phyloP scores from a whole-genome alignment of 1,284 basidiomycete genomes.

The Entoloma clypeatum region DNA sequence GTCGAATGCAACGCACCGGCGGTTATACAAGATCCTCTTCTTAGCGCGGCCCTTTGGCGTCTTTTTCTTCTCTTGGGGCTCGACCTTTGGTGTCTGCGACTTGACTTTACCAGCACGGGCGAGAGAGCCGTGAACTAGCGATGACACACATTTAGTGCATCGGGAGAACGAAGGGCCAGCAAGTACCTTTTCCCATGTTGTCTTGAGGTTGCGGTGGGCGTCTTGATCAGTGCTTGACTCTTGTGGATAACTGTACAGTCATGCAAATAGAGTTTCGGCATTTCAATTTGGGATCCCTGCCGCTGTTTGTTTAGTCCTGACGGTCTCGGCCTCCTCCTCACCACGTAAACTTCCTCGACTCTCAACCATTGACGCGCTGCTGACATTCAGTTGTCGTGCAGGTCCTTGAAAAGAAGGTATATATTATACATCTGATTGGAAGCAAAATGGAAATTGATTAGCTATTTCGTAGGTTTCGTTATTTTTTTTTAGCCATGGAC shows the following conservation, averaged over 20 bases:
- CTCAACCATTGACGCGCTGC: too few species aligned
- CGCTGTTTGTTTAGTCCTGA: not conserved
- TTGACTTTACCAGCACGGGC: constrained; percentile 99
- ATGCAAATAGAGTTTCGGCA: constrained; percentile 17
- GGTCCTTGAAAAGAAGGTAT: too few species aligned
- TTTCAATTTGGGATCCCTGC: not conserved
- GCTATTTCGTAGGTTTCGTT: too few species aligned
- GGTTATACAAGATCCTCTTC: constrained; percentile 94
- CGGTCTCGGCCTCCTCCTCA: not conserved
- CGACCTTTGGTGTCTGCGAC: constrained; percentile 95
- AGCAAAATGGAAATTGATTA: too few species aligned
- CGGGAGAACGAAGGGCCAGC: not conserved
- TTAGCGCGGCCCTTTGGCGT: constrained; percentile 92
- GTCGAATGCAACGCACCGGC: constrained; percentile 79
- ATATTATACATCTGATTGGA: too few species aligned
- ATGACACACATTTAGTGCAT: too few species aligned
- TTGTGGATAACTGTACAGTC: constrained; percentile 20
- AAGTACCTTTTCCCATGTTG: constrained; percentile 24
- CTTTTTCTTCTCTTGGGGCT: constrained; percentile 99
- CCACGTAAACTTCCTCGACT: too few species aligned
- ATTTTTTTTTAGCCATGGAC: too few species aligned
- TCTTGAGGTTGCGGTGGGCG: constrained; percentile 20
- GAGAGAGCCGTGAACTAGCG: constrained; percentile 99
- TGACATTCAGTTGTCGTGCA: too few species aligned
- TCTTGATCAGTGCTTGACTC: constrained; percentile 3